Percentiles rank a stretch among this genome's conserved stretches.
phyloP scores from a whole-genome alignment of 345 rosid genomes.

The Eutrema japonicum region DNA sequence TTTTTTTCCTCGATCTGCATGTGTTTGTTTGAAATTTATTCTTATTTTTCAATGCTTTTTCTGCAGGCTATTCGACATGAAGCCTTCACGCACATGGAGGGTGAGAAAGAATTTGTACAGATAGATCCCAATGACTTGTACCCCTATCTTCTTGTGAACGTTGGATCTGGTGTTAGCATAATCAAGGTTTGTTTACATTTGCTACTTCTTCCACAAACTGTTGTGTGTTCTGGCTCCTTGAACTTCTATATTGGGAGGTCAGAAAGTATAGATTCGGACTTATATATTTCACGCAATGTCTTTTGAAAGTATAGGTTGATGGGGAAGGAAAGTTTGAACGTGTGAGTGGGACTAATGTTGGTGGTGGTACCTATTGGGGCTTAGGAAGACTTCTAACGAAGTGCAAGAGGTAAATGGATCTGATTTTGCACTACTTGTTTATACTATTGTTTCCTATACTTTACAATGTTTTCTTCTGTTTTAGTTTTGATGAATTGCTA shows the following conservation, averaged over 20 bases:
- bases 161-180: conserved; percentile 99
- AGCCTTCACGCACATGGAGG: conserved; percentile 97
- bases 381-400: conserved; percentile 90
- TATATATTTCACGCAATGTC: conserved; percentile 4
- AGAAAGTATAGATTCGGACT: background rate
- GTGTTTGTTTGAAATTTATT: background rate
- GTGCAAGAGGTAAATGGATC: conserved; percentile 73
- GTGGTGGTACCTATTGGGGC: conserved; percentile 99
- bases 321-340: conserved; percentile 98
- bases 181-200: conserved; percentile 64
- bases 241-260: conserved; percentile 9
- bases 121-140: conserved; percentile 86
- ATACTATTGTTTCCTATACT: background rate
- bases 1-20: background rate
- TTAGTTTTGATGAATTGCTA: conserved; percentile 91
- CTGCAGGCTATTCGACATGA: conserved; percentile 98
- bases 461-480: conserved; percentile 31
- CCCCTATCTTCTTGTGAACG: conserved; percentile 96
- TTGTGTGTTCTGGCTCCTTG: conserved; percentile 4
- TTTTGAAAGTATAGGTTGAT: conserved; percentile 65
- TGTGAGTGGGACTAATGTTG: conserved; percentile 97
- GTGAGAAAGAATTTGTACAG: conserved; percentile 94
- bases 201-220: conserved; percentile 8
- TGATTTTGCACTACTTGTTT: conserved; percentile 27
- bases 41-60: background rate